A percentile compares a stretch with the other conserved stretches of the same genome.
Evolutionary conservation across 106 monocot species (phyloP).

Genomic region (Chionographis japonica): DNA sequence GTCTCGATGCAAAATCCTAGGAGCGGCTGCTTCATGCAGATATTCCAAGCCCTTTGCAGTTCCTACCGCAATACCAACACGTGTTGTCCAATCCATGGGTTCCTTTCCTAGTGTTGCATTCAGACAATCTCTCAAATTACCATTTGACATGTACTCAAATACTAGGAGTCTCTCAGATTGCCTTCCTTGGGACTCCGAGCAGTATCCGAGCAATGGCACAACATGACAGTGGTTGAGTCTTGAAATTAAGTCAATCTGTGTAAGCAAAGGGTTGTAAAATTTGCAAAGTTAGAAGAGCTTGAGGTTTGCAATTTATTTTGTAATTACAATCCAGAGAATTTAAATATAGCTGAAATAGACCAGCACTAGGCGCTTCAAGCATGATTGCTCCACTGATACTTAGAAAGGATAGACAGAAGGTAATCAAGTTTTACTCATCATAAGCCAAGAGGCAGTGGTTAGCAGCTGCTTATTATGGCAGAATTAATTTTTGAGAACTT

Average conservation of each 20-base stretch:
- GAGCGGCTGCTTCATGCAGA: slow-evolving; percentile 93
- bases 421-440: not conserved
- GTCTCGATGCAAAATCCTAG: slow-evolving; percentile 88
- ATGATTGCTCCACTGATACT: no score
- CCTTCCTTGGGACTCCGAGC: slow-evolving; percentile 59
- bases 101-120: slow-evolving; percentile 50
- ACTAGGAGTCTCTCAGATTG: slow-evolving; percentile 64
- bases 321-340: not conserved
- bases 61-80: slow-evolving; percentile 74
- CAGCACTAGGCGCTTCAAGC: no score
- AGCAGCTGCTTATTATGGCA: not conserved
- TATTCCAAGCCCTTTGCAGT: slow-evolving; percentile 92
- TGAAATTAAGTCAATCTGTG: slow-evolving; percentile 87
- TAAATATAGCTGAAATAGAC: no score
- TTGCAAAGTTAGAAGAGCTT: not conserved
- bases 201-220: slow-evolving; percentile 85
- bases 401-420: not conserved
- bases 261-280: not conserved
- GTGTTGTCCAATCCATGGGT: slow-evolving; percentile 65
- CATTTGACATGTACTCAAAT: slow-evolving; percentile 85
- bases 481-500: not conserved
- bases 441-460: not conserved
- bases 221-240: slow-evolving; percentile 92
- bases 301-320: not conserved
- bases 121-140: slow-evolving; percentile 79